Evolutionary conservation across 805 yeast genomes (phyloP), one percentile per base, ranked within the genome.

Genomic region (Metschnikowia corniflorae): DNA sequence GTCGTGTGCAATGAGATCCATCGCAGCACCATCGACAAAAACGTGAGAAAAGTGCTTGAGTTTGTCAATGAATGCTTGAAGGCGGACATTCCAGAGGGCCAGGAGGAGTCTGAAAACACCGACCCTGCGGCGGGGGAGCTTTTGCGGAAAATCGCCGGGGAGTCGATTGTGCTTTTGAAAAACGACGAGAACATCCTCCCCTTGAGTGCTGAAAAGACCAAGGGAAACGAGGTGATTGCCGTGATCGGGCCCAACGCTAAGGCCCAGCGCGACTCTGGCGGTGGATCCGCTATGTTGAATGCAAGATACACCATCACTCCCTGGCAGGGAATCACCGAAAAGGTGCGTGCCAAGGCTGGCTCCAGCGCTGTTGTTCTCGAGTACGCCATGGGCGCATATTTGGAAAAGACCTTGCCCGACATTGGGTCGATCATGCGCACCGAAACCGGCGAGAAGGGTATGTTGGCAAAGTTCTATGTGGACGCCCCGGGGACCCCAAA

Each of bases 241-340:
- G 70, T 79, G 21, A 73, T 79, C 48, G 86, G 85, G 3, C 82
- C 82, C 23, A 77, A 74, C 44, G 82, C 75, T 15, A 73, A 64
- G 44, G 58, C 56, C 23, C 62, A 74, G 15, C 63, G 70, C 26
- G 68, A 63, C 44, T 71, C 76, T 8, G 83, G 85, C 38, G 84
- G 84, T 42, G 85, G 85, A 10, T 77, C 82, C n/a, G 82, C 83
- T 21, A 63, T 77, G 9, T 57, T 75, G 45, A 53, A 58, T 8
- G 70, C 79, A 5, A 65, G 73, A 46, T 73, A 77, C 54, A 61
- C 66, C n/a, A 61, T 73, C 9, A 57, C 77, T 12, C 78, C 79
- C 2, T 67, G 54, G 34, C 71, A 74, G 10, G 79, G 74, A 14
- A 69, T 77, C 38, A 44, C 52, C 9, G 40, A 54, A 8, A 61